A percentile compares a stretch with the other conserved stretches of the same genome.
Evolutionary conservation across 768 basidiomycete species (phyloP).

Genomic region (Symmetrospora coprosmae): DNA sequence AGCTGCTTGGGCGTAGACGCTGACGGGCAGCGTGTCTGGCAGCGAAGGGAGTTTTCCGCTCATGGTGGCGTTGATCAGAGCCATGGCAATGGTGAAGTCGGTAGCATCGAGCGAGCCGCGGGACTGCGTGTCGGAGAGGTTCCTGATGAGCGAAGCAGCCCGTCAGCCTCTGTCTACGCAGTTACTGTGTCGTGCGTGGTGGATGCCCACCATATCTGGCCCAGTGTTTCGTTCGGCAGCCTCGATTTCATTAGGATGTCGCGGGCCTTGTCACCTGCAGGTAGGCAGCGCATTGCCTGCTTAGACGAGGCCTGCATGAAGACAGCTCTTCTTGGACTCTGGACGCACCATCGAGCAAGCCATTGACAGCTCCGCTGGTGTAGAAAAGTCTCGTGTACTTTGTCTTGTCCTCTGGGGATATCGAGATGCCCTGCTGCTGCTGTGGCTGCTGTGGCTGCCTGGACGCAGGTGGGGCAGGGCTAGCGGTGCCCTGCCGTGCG

Average conservation of each 20-base stretch:
- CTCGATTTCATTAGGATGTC: slow-evolving; percentile 84
- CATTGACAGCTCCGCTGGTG: slow-evolving; percentile 55
- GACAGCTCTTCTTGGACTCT: neutral
- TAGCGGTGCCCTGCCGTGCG: neutral
- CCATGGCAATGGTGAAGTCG: slow-evolving; percentile 73
- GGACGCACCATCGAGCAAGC: slow-evolving; percentile 57
- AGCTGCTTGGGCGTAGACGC: slow-evolving; percentile 47
- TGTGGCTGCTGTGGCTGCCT: neutral
- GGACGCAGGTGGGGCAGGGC: slow-evolving; percentile 40
- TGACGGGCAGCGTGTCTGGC: slow-evolving; percentile 62
- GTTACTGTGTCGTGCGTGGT: slow-evolving; percentile 38
- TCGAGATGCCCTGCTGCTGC: neutral
- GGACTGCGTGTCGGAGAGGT: slow-evolving; percentile 83
- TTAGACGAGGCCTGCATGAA: neutral
- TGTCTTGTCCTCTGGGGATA: slow-evolving; percentile 52
- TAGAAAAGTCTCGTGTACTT: slow-evolving; percentile 73
- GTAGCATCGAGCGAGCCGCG: slow-evolving; percentile 72
- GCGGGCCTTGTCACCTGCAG: slow-evolving; percentile 66
- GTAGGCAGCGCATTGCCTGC: neutral
- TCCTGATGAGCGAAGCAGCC: slow-evolving; percentile 52
- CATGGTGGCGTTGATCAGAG: slow-evolving; percentile 87
- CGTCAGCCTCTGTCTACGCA: neutral
- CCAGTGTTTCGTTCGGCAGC: slow-evolving; percentile 67
- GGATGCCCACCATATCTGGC: slow-evolving; percentile 97
- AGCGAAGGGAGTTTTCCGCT: slow-evolving; percentile 56